Percentiles rank a stretch among this genome's conserved stretches.
phyloP scores from a whole-genome alignment of 2,329 filamentous ascomycete genomes.

The Colletotrichum sp. region DNA sequence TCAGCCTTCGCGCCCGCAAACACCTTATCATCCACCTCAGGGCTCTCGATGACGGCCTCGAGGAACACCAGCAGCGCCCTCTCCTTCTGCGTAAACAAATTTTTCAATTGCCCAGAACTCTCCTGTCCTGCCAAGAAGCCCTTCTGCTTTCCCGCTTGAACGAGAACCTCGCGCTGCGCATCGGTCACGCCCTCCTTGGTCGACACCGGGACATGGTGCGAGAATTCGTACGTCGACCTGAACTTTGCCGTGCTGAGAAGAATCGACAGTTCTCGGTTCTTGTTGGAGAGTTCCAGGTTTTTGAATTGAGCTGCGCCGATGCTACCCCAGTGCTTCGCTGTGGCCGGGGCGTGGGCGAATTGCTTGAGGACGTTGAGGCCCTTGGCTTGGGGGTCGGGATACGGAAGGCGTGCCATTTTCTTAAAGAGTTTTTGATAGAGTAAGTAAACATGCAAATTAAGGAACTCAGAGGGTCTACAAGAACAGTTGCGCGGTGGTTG shows the following conservation, averaged over 20 bases:
- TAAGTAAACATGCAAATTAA: too few species aligned
- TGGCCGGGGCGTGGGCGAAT: neutral
- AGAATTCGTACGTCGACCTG: neutral
- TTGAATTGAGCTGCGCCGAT: neutral
- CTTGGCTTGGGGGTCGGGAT: neutral
- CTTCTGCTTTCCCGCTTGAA: neutral
- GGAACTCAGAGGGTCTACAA: too few species aligned
- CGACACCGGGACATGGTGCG: neutral
- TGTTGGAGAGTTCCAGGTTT: neutral
- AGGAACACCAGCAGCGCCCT: neutral
- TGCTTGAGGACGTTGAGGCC: neutral
- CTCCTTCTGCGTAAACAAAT: neutral
- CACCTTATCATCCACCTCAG: neutral
- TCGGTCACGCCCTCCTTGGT: neutral
- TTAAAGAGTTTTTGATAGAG: too few species aligned
- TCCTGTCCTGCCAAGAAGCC: neutral
- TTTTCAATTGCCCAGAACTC: accelerated
- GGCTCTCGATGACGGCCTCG: neutral
- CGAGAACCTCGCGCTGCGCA: neutral
- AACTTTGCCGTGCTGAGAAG: neutral
- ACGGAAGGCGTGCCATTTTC: neutral
- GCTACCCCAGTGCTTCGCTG: neutral
- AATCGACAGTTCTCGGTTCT: neutral
- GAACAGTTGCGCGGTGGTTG: neutral
- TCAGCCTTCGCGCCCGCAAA: neutral